Conservation (phyloP, 129 eudicot genomes). For the Glebionis coronaria region DNA sequence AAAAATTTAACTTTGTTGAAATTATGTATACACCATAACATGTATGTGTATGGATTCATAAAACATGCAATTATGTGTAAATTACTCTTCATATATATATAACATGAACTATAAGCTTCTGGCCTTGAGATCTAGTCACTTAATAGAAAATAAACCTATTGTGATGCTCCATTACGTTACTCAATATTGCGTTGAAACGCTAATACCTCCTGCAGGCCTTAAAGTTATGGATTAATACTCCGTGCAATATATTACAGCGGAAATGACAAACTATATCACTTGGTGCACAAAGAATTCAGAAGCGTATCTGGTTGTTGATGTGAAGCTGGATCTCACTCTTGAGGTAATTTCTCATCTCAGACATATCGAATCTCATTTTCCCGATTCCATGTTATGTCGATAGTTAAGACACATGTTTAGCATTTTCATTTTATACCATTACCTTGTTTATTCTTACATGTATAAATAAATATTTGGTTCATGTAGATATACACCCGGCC, state of each 20-base stretch:
- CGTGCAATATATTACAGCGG: constrained; percentile 57
- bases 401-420: neutral
- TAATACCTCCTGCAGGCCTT: constrained; percentile 24
- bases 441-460: neutral
- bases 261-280: constrained; percentile 74
- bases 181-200: constrained; percentile 16
- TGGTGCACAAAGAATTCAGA: constrained; percentile 68
- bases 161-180: neutral
- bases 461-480: neutral
- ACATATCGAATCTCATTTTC: neutral
- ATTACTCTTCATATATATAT: too few species aligned
- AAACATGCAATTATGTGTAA: neutral
- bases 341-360: constrained; percentile 52
- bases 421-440: neutral
- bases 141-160: constrained; percentile 4
- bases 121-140: neutral
- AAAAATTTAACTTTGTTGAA: neutral
- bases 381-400: neutral
- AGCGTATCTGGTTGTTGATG: constrained; percentile 74
- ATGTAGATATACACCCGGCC: constrained; percentile 70
- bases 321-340: constrained; percentile 64
- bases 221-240: constrained; percentile 27
- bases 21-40: neutral
- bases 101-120: too few species aligned
- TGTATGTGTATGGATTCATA: neutral